Conservation (phyloP, 306 rosid genomes). For the Trifolium fragiferum region DNA sequence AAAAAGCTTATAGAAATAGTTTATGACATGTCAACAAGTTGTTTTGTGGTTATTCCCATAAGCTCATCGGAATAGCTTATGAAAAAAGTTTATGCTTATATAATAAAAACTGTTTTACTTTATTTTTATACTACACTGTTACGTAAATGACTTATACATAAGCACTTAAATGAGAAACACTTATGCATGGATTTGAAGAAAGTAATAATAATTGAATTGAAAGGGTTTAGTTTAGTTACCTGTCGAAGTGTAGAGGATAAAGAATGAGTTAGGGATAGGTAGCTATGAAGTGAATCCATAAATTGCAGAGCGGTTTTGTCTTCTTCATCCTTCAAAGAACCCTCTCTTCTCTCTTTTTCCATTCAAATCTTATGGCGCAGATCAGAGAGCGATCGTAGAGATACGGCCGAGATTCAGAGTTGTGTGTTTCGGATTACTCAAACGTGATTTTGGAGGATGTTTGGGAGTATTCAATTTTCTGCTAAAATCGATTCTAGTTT, state of each 20-base stretch:
- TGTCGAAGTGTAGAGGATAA: constrained; percentile 74
- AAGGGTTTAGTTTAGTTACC: constrained; percentile 23
- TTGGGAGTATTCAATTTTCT: too few relatives aligned
- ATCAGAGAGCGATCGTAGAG: too few relatives aligned
- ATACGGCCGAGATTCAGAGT: too few relatives aligned
- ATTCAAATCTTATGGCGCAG: neutral
- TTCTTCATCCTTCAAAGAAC: constrained; percentile 36
- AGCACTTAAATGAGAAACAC: too few relatives aligned
- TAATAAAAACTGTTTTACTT: too few relatives aligned
- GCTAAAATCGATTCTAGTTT: too few relatives aligned
- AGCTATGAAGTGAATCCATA: constrained; percentile 70
- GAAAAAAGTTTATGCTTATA: neutral
- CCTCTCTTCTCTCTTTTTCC: constrained; percentile 44
- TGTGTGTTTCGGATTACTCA: too few relatives aligned
- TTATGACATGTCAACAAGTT: neutral
- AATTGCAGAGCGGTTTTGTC: constrained; percentile 61
- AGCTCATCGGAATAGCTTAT: neutral
- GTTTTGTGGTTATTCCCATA: neutral
- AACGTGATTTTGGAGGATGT: too few relatives aligned
- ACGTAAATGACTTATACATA: too few relatives aligned
- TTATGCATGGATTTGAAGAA: too few relatives aligned
- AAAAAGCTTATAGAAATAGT: neutral
- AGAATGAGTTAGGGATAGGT: constrained; percentile 58
- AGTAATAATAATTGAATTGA: too few relatives aligned
- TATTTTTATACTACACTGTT: too few relatives aligned